Conservation (phyloP, 176 grass and related monocot genomes). For the Triticum dicoccoides region DNA sequence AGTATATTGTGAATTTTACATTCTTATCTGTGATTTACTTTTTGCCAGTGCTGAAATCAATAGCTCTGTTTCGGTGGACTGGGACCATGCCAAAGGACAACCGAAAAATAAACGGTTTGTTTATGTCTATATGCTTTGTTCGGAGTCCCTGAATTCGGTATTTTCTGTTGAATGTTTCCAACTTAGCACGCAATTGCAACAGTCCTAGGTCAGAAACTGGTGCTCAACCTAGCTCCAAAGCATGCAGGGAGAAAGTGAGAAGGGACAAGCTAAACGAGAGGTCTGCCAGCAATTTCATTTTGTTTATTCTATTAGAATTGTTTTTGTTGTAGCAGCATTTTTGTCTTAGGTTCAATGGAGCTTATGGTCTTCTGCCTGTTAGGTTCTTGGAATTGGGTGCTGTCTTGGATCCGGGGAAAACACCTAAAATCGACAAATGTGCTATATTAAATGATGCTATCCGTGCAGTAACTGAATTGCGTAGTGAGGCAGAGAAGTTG, state of each 20-base stretch:
- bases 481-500: constrained; percentile 70
- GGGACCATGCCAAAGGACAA: constrained; percentile 52
- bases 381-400: constrained; percentile 89
- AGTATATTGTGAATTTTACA: not conserved
- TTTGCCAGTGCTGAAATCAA: constrained; percentile 62
- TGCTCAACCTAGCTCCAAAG: constrained; percentile 75
- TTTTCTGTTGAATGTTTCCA: constrained; percentile 18
- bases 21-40: constrained; percentile 10
- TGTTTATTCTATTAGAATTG: not conserved
- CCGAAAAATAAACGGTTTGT: constrained; percentile 80
- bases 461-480: constrained; percentile 65
- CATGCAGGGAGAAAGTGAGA: constrained; percentile 90
- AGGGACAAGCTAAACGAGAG: constrained; percentile 91
- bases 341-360: not conserved
- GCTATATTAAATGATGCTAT: constrained; percentile 93
- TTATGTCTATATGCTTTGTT: constrained; percentile 11
- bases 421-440: constrained; percentile 92
- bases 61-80: constrained; percentile 43
- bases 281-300: constrained; percentile 25
- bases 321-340: constrained; percentile 1
- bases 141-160: not conserved
- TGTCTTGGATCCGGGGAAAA: constrained; percentile 82
- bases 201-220: constrained; percentile 73
- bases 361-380: constrained; percentile 26
- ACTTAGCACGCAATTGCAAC: constrained; percentile 27